Evolutionary conservation across 306 rosid genomes (phyloP).

Genomic region (Trifolium pratense): DNA sequence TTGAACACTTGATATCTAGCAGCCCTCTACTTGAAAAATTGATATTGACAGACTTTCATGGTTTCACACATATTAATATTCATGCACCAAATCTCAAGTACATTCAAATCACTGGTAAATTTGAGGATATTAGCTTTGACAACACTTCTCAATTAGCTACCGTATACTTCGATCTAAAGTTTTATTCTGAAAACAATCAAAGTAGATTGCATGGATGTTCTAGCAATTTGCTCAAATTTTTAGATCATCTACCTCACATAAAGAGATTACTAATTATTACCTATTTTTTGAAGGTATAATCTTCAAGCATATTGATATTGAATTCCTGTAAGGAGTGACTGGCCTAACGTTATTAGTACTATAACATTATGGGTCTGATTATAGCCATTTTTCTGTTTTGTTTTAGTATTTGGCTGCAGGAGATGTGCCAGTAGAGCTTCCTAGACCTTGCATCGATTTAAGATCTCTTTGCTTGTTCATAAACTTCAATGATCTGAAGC

Average conservation of each 20-base stretch:
- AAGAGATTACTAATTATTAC: constrained; percentile 39
- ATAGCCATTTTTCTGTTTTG: constrained; percentile 26
- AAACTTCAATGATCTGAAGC: constrained; percentile 52
- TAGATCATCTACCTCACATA: constrained; percentile 50
- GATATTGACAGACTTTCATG: constrained; percentile 56
- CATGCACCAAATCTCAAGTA: constrained; percentile 56
- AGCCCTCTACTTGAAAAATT: constrained; percentile 63
- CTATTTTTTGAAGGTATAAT: constrained; percentile 14
- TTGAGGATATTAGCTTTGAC: constrained; percentile 54
- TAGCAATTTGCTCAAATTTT: constrained; percentile 57
- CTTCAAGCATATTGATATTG: neutral
- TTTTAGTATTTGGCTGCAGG: constrained; percentile 60
- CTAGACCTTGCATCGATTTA: constrained; percentile 49
- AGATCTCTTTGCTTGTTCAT: constrained; percentile 49
- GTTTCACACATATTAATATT: constrained; percentile 52
- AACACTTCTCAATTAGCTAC: constrained; percentile 49
- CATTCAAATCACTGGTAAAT: constrained; percentile 56
- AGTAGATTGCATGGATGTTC: constrained; percentile 39
- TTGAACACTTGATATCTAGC: constrained; percentile 50
- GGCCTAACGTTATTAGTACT: neutral
- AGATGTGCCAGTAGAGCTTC: constrained; percentile 48
- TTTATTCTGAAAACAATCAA: constrained; percentile 37
- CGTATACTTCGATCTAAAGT: constrained; percentile 46
- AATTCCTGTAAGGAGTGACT: too few relatives aligned
- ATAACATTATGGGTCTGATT: neutral